Evolutionary conservation across 2,329 filamentous ascomycete genomes (phyloP), one percentile per base, ranked within the genome.

Genomic region (Sclerotinia nivalis): DNA sequence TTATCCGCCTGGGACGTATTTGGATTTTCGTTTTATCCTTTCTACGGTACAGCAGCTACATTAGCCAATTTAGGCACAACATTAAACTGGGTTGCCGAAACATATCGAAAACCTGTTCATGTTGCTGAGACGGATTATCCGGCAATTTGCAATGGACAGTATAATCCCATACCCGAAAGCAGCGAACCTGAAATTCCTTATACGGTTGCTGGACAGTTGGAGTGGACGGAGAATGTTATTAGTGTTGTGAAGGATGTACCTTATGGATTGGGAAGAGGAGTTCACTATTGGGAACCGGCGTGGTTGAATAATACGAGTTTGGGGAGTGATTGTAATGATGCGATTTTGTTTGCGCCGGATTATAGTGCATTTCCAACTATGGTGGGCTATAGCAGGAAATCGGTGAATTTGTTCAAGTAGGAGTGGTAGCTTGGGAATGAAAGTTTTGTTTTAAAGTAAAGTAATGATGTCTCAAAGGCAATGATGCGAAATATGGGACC

Each of bases 121-220:
- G 87, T 93, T 4, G 89, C 88, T 0, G 90, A 93, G 80, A 89
- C 86, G 0, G 83, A 93, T 80, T 93, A 90, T 88, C 90, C 91
- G 0, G 86, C 83, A 0, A 84, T 83, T 7, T 93, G 90, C 76
- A 84, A 82, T n/a, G 88, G 89, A 0, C 79, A 80, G 5, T 86
- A 85, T 71, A 74, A 76, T 40, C 76, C 76, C 2, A 75, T 76
- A 52, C 78, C 79, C 0, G 66, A 71, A 47, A 73, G 79, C 66
- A 77, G 75, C 28, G 73, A 78, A 65, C 75, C 82, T 0, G 81
- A 76, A 69, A 90, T 92, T 70, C 87, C 89, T 0, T 88, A 91
- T 74, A 86, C 84, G 0, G 84, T 84, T 0, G 85, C 82, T 0
- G 91, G 90, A 0, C 90, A 93, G 81, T 78, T 80, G 4, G 82